Base-by-base conservation (phyloP, 108 stramenopile genomes). In the Poteriospumella lacustris region DNA sequence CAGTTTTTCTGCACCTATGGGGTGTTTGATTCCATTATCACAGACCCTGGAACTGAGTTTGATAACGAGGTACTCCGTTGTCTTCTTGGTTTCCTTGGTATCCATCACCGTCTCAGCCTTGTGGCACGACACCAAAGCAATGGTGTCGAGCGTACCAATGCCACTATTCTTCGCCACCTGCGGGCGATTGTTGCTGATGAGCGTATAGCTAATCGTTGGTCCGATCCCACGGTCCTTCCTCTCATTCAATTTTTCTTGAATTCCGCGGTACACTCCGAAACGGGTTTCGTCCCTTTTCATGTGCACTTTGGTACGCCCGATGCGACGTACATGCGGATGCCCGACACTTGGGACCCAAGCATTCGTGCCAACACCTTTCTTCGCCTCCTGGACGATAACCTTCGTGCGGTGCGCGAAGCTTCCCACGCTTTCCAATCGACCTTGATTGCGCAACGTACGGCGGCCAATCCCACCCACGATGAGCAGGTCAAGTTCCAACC, bases 141-240 rank as follows among this genome's bases (percentile, higher is more conserved):
- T 33, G 60, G 60, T 34, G 60, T 64, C 29, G 60, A 64, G 24
- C 33, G 60, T 31, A 64, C 60, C 29, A 64, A 64, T 34, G 36
- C 28, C 33, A 34, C 24, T 5, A 64, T 64, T 33, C 31, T 64
- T 9, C 15, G 60, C 29, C 60, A 64, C 60, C 60, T 64, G 3
- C 28, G 24, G 31, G n/a, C 60, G 60, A 26, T 64, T 19, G 60
- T 64, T 34, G 3, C 24, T 33, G 60, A 64, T 33, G 60, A 64
- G 24, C 3, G 60, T 3, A 34, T 64, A 24, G 5, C 9, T 9
- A 3, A 3, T 64, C 24, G n/a, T n/a, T 64, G 60, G 60, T 64
- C 60, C 60, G 60, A 64, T 34, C 29, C 15, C 24, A 64, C 15
- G 5, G 60, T 64, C 15, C 31, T 64, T 9, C 31, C 15, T 33